A percentile compares a stretch with the other conserved stretches of the same genome.
Evolutionary conservation across 2,329 filamentous ascomycete genomes (phyloP).

Genomic region (Cladosporium austrohemisphaericum): DNA sequence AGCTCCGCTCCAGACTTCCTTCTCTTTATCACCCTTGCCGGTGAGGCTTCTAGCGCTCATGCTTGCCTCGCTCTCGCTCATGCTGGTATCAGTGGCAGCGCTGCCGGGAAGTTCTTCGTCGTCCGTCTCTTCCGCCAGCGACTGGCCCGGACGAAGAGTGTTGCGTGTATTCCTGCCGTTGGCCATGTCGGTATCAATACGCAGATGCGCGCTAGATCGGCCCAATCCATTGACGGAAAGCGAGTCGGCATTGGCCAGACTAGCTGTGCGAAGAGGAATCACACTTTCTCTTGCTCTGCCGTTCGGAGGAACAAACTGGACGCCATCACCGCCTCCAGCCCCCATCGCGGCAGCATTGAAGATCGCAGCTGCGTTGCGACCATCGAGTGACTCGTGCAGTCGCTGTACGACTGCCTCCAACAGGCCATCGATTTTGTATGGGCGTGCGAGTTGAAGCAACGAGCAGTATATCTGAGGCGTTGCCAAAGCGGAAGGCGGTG

Average conservation of each 20-base stretch:
- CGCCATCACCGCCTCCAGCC: conserved; percentile 82
- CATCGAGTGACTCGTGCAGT: conserved; percentile 83
- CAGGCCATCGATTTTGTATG: conserved; percentile 88
- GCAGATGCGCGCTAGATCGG: conserved; percentile 35
- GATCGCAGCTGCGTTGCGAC: conserved; percentile 88
- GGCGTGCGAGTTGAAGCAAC: conserved; percentile 84
- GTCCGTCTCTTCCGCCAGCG: conserved; percentile 32
- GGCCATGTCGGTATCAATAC: conserved; percentile 50
- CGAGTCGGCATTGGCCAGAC: conserved; percentile 32
- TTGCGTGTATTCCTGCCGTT: conserved; percentile 35
- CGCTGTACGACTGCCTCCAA: conserved; percentile 90
- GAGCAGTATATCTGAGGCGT: conserved; percentile 96
- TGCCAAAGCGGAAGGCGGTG: conserved; percentile 71
- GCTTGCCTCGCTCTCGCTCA: conserved; percentile 32
- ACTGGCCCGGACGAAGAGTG: conserved; percentile 34
- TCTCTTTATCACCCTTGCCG: conserved; percentile 40
- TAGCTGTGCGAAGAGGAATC: conserved; percentile 44
- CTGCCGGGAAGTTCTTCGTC: conserved; percentile 33
- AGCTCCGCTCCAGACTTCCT: conserved; percentile 75
- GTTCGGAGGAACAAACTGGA: conserved; percentile 55
- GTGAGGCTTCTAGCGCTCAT: conserved; percentile 36
- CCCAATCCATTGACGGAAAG: conserved; percentile 34
- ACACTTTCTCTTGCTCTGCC: conserved; percentile 33
- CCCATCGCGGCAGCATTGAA: conserved; percentile 99
- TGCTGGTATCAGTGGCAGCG: conserved; percentile 32